Evolutionary conservation across 768 basidiomycete genomes (phyloP), one percentile per base, ranked within the genome.

Genomic region (Tulasnella sp.): DNA sequence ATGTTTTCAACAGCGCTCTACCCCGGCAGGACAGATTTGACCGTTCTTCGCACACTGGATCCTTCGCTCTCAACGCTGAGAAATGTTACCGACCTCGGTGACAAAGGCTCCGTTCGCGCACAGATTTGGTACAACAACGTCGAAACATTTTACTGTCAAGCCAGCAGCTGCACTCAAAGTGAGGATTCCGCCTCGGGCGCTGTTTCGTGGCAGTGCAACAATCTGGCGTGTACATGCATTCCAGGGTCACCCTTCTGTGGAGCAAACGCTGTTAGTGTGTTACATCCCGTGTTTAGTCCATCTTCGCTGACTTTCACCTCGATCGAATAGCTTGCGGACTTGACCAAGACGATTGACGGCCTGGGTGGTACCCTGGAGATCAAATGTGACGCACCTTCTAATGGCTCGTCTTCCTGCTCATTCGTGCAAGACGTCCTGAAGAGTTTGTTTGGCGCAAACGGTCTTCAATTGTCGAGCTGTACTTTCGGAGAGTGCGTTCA

Each of bases 101-200:
- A 78, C 8, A 79, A 81, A 17, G 84, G 86, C 12, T 82, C 84
- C 8, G 79, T 85, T n/a, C 88, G 84, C 73, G 88, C 88, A 0
- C 90, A 92, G 75, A 81, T 94, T 5, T 88, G 89, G 79, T 94
- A 92, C 78, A 83, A 83, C n/a, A 89, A 90, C 11, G 86, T 89
- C 37, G 92, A 95, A 77, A 94, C 97, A 77, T 98, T 98, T 81
- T 91, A 86, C 79, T 98, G 95, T 78, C 74, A 81, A 11, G 92
- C 93, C 0, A 82, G 86, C 74, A 81, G 83, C 6, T 97, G 95
- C 81, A 80, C 78, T 0, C 94, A 96, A 79, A 81, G 82, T 17
- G 79, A 86, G 26, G 78, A 76, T 41, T 72, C 80, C 4, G 78
- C 75, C 19, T 79, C 80, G 65, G 82, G 81, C 0, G 81, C 82